Conservation (phyloP, 2,329 filamentous ascomycete species). For the Hymenoscyphus albidus region DNA sequence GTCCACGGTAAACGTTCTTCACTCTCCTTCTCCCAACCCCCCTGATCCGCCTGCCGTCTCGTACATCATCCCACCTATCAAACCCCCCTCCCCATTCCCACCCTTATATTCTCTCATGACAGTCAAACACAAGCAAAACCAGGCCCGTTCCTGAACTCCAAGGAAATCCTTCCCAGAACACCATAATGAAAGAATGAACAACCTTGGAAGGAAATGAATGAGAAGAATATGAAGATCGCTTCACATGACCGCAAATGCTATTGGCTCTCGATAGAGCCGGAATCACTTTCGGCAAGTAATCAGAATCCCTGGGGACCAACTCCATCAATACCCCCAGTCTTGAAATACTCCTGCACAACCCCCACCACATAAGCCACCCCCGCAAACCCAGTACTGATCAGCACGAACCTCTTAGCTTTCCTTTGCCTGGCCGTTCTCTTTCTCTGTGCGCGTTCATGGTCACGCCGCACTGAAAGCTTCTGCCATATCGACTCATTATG, state of each 20-base stretch:
- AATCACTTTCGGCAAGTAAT: neutral
- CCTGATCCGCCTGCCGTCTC: too few species aligned
- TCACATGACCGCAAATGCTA: too few species aligned
- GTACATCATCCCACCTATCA: too few species aligned
- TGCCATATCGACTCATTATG: neutral
- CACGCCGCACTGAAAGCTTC: neutral
- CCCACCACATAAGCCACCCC: slow-evolving; percentile 56
- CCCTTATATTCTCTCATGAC: too few species aligned
- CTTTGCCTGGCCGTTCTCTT: slow-evolving; percentile 30
- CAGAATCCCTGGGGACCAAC: neutral
- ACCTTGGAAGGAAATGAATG: neutral
- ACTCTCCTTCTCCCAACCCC: too few species aligned
- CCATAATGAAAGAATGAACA: slow-evolving; percentile 1
- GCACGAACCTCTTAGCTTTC: slow-evolving; percentile 46
- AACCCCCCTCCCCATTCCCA: too few species aligned
- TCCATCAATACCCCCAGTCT: slow-evolving; percentile 43
- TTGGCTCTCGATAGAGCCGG: neutral
- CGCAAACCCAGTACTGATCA: slow-evolving; percentile 53
- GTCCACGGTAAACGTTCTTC: too few species aligned
- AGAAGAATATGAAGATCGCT: neutral
- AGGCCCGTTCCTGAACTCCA: too few species aligned
- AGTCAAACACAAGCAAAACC: too few species aligned
- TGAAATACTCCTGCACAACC: slow-evolving; percentile 55
- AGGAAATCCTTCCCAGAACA: too few species aligned
- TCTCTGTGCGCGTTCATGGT: slow-evolving; percentile 41